Conservation (phyloP, 2,329 filamentous ascomycete genomes). For the Thermothelomyces thermophilus region DNA sequence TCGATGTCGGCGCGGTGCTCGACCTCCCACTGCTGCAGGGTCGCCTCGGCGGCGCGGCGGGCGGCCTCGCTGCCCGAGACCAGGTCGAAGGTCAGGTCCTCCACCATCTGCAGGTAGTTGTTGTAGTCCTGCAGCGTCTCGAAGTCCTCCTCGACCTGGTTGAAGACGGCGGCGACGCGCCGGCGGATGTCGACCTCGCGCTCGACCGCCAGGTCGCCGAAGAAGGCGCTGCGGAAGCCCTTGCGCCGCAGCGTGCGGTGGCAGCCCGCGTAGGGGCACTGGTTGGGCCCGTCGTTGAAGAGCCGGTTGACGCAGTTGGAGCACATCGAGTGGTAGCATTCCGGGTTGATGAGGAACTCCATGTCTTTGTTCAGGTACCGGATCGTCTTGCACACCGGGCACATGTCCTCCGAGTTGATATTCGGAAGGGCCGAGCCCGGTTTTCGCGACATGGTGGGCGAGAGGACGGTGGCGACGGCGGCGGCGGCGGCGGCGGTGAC, state of each 20-base stretch:
- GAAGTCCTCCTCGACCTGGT: constrained; percentile 86
- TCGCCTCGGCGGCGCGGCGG: constrained; percentile 33
- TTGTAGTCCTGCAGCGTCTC: constrained; percentile 78
- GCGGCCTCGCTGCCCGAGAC: constrained; percentile 64
- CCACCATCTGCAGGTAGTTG: constrained; percentile 89
- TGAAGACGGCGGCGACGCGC: constrained; percentile 74
- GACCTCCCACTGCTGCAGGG: constrained; percentile 63
- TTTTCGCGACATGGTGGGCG: constrained; percentile 36
- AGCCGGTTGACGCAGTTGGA: constrained; percentile 91
- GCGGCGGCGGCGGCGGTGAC: too few species aligned
- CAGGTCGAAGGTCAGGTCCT: constrained; percentile 83
- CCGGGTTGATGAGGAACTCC: constrained; percentile 91
- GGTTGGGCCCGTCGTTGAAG: constrained; percentile 84
- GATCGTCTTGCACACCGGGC: constrained; percentile 94
- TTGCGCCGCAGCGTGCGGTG: constrained; percentile 77
- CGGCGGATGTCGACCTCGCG: constrained; percentile 87
- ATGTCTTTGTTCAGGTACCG: constrained; percentile 93
- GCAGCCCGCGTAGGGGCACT: constrained; percentile 87
- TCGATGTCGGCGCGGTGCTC: constrained; percentile 65
- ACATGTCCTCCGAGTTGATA: constrained; percentile 58
- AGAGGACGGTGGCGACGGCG: too few species aligned
- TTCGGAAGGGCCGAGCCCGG: constrained; percentile 19
- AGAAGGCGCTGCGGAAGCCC: constrained; percentile 81
- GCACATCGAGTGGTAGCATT: constrained; percentile 99
- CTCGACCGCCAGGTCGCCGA: constrained; percentile 81